Evolutionary conservation across 192 early-diverging fungal genomes (phyloP).

Genomic region (Gryganskiella cystojenkinii): DNA sequence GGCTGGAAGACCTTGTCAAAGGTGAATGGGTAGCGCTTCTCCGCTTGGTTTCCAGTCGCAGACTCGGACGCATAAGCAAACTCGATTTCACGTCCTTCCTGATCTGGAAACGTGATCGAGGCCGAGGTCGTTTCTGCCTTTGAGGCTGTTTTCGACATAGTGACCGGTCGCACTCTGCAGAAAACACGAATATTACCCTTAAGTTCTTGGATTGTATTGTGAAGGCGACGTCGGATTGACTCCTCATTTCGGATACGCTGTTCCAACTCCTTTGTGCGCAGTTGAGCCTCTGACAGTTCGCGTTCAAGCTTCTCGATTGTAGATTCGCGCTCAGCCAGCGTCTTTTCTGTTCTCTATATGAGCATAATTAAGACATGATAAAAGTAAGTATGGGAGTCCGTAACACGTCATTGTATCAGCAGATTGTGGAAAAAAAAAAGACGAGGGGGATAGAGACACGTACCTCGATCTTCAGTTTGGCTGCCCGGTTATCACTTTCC

Average conservation of each 20-base stretch:
- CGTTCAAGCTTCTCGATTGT: conserved; percentile 51
- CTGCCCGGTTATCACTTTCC: conserved; percentile 56
- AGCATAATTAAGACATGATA: conserved; percentile 1
- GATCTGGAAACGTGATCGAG: conserved; percentile 33
- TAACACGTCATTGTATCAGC: too few species aligned
- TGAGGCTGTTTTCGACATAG: conserved; percentile 32
- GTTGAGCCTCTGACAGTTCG: conserved; percentile 13
- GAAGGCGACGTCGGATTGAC: conserved; percentile 80
- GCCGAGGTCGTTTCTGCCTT: conserved; percentile 21
- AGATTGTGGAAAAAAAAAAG: too few species aligned
- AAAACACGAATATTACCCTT: conserved; percentile 99
- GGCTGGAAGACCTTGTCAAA: conserved; percentile 91
- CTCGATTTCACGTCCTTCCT: conserved; percentile 68
- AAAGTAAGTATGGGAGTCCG: too few species aligned
- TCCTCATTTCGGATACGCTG: conserved; percentile 65
- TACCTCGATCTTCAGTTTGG: conserved; percentile 56
- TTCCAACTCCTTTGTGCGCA: conserved; percentile 14
- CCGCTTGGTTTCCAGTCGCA: conserved; percentile 30
- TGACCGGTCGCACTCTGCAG: conserved; percentile 88
- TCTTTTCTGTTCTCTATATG: conserved; percentile 51
- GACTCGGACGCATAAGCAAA: conserved; percentile 65
- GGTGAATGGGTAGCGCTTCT: conserved; percentile 78
- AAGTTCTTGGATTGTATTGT: conserved; percentile 94
- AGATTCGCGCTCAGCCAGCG: conserved; percentile 45
- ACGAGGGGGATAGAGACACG: too few species aligned